phyloP scores from a whole-genome alignment of 2,329 filamentous ascomycete species.

The Alternaria gaisen region DNA sequence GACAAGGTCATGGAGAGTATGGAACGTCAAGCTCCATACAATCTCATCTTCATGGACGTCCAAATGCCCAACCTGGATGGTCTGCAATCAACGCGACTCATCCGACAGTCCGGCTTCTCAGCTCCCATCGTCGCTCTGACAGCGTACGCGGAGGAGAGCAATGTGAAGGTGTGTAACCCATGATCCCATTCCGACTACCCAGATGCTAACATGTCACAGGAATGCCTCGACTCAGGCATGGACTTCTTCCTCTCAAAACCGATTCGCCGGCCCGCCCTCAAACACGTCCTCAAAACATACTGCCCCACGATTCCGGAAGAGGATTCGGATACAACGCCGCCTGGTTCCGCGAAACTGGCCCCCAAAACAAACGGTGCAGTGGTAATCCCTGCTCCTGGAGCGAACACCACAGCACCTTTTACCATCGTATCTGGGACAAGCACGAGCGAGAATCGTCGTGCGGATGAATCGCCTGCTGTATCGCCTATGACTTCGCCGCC shows the following conservation, averaged over 20 bases:
- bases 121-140: conserved; percentile 91
- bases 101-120: conserved; percentile 84
- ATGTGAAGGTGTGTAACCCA: conserved; percentile 74
- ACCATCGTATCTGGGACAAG: conserved; percentile 12
- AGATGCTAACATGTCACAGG: conserved; percentile 36
- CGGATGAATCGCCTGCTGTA: conserved; percentile 21
- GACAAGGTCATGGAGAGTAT: conserved; percentile 86
- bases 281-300: conserved; percentile 82
- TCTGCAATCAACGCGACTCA: conserved; percentile 83
- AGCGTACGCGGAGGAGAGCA: conserved; percentile 89
- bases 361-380: conserved; percentile 21
- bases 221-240: conserved; percentile 85
- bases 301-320: conserved; percentile 84
- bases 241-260: conserved; percentile 82
- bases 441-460: conserved; percentile 5
- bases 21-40: conserved; percentile 75
- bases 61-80: conserved; percentile 95
- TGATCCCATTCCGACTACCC: background rate
- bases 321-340: conserved; percentile 42
- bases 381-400: conserved; percentile 2
- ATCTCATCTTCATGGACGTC: conserved; percentile 95
- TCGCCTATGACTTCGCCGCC: conserved; percentile 23
- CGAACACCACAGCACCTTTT: conserved; percentile 13
- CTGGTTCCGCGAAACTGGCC: background rate
- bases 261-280: conserved; percentile 83